Evolutionary conservation across 805 yeast species (phyloP).

Genomic region (Spathaspora girioi): DNA sequence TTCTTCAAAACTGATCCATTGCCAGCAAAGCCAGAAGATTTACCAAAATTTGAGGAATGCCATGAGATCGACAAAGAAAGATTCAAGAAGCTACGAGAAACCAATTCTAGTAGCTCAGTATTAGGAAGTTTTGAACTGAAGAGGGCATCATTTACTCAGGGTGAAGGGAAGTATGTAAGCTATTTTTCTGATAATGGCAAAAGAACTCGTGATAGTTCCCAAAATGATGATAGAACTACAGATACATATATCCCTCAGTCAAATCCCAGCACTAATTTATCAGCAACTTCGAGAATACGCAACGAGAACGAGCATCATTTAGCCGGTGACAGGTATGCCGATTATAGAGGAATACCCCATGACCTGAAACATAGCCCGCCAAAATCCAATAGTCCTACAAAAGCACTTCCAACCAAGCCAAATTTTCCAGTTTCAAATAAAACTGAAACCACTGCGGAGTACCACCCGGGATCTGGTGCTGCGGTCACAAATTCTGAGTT

Average conservation of each 20-base stretch:
- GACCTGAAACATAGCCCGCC: not conserved
- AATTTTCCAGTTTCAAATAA: not conserved
- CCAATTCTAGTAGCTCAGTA: not conserved
- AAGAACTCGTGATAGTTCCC: not conserved
- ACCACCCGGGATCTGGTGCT: not conserved
- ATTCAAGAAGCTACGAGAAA: slow-evolving; percentile 42
- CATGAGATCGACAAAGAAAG: slow-evolving; percentile 81
- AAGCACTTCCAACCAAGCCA: not conserved
- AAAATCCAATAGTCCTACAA: not conserved
- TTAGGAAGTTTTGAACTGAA: not conserved
- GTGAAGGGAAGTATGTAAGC: not conserved
- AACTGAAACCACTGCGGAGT: too few species aligned
- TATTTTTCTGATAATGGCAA: not conserved
- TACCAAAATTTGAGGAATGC: slow-evolving; percentile 76
- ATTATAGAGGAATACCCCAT: not conserved
- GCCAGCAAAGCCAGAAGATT: slow-evolving; percentile 50
- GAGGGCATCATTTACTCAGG: not conserved
- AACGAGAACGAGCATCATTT: not conserved
- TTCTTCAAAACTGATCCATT: slow-evolving; percentile 69
- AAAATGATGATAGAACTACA: not conserved
- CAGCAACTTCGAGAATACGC: not conserved
- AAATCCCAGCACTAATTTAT: not conserved
- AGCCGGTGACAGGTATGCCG: not conserved
- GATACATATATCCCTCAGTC: slow-evolving; percentile 2
- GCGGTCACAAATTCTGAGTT: not conserved